These are phyloP conservation scores for Chalciporus pseudorubinellus DNA, from an alignment of 768 basidiomycete species.

Conservation along the genomic window DNA sequence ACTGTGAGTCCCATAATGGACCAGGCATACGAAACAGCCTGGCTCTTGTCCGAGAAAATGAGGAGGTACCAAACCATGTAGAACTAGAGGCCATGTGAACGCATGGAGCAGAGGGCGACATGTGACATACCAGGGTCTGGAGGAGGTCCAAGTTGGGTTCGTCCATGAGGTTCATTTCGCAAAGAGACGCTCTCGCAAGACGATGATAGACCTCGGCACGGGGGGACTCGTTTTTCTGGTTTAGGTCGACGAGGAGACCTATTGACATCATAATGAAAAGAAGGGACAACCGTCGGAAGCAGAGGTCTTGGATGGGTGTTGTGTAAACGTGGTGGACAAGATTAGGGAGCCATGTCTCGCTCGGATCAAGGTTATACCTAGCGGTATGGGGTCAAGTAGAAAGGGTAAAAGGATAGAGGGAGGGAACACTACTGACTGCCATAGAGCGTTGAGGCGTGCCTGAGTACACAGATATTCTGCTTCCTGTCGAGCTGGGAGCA, in stretches of 20 bases:
- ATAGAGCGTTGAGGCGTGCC: conserved; percentile 64
- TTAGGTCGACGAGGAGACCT: conserved; percentile 66
- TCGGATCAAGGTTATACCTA: conserved; percentile 68
- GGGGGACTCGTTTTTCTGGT: conserved; percentile 50
- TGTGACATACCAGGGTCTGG: conserved; percentile 54
- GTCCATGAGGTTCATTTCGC: conserved; percentile 73
- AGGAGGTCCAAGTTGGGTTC: conserved; percentile 73
- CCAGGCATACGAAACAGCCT: conserved; percentile 72
- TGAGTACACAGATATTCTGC: conserved; percentile 60
- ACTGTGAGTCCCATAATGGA: too few relatives aligned
- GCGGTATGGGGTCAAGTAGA: conserved; percentile 2
- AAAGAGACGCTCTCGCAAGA: conserved; percentile 63
- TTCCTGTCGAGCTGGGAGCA: conserved; percentile 57
- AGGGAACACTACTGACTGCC: conserved; percentile 58
- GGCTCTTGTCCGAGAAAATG: conserved; percentile 71
- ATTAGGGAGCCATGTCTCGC: conserved; percentile 68
- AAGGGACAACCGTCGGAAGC: conserved; percentile 64
- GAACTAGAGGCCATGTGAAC: conserved; percentile 46
- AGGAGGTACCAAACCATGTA: conserved; percentile 77
- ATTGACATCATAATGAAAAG: conserved; percentile 72
- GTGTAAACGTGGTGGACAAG: conserved; percentile 67
- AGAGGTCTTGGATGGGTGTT: conserved; percentile 55
- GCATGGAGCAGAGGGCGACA: conserved; percentile 15
- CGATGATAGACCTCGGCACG: conserved; percentile 66
- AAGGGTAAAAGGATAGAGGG: conserved; percentile 3